Evolutionary conservation across 1,284 basidiomycete species (phyloP), one percentile per base, ranked within the genome.

Genomic region (Cerrena zonata): DNA sequence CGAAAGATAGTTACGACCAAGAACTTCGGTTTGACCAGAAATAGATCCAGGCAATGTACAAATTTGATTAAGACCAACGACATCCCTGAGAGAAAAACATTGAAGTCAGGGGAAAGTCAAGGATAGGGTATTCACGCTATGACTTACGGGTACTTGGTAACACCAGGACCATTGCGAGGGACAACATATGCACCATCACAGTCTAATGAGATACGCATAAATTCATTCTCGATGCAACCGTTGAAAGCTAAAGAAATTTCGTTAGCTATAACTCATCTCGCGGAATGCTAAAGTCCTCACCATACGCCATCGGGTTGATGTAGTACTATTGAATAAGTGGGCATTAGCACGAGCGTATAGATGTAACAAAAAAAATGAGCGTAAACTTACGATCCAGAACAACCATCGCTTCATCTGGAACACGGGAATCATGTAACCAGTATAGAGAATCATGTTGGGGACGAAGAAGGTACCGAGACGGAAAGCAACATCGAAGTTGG

Each of bases 401-500:
- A 94, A 65, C 91, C 91, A 94, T 47, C 88, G 72, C 65, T 91
- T 87, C 90, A 94, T 92, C 52, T 78, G 73, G 56, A 78, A 76
- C 5, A 84, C 76, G 1, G 86, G 86, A 55, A 89, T 79, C 52
- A 86, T 81, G 63, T 89, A 91, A 2, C 88, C 88, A 13, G 74
- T 73, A 57, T 85, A 87, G 65, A 75, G 74, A 55, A 77, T 70
- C 75, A 80, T 84, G 66, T 77, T 86, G 41, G 78, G 74, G 42
- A 86, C 70, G 68, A 85, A 83, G 69, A 86, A 80, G 10, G 76
- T 75, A 10, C 74, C 72, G 11, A 78, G 61, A 26, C 78, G 76
- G 73, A 84, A 83, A 0, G 86, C 82, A 3, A 75, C 67, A 55
- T 86, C 78, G 56, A 86, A 86, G 65, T 77, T 82, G 40, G 74